phyloP scores from a whole-genome alignment of 129 eudicot genomes.

The Apium graveolens region DNA sequence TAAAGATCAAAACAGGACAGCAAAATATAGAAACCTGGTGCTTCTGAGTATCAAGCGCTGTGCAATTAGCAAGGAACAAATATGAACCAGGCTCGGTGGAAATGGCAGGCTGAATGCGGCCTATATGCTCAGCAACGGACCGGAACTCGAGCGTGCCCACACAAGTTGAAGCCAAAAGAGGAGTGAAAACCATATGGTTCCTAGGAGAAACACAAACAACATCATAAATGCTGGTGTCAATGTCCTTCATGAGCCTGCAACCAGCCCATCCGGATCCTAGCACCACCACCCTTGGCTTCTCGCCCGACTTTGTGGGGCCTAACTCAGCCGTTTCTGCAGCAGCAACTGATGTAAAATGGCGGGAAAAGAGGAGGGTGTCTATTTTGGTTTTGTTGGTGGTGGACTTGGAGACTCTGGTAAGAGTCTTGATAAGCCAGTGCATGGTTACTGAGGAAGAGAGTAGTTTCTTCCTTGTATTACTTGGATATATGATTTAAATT shows the following conservation, averaged over 20 bases:
- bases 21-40: slow-evolving; percentile 43
- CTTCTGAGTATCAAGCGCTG: slow-evolving; percentile 46
- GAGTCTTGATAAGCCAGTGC: slow-evolving; percentile 7
- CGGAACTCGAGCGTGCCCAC: slow-evolving; percentile 96
- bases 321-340: slow-evolving; percentile 27
- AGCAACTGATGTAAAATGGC: slow-evolving; percentile 25
- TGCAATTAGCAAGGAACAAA: slow-evolving; percentile 73
- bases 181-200: slow-evolving; percentile 97
- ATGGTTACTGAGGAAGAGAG: neutral
- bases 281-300: slow-evolving; percentile 91
- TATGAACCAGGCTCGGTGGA: slow-evolving; percentile 76
- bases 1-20: neutral
- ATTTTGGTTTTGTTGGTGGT: slow-evolving; percentile 1
- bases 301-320: slow-evolving; percentile 54
- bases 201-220: slow-evolving; percentile 93
- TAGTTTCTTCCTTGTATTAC: neutral
- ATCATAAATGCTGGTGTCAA: slow-evolving; percentile 67
- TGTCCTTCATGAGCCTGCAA: slow-evolving; percentile 80
- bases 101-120: slow-evolving; percentile 93
- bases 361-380: slow-evolving; percentile 12
- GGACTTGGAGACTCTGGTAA: neutral
- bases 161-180: slow-evolving; percentile 85
- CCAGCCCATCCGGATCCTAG: slow-evolving; percentile 99
- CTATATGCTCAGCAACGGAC: slow-evolving; percentile 93
- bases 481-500: neutral